Base-by-base conservation (phyloP, 345 rosid genomes). In the Corchorus olitorius region DNA sequence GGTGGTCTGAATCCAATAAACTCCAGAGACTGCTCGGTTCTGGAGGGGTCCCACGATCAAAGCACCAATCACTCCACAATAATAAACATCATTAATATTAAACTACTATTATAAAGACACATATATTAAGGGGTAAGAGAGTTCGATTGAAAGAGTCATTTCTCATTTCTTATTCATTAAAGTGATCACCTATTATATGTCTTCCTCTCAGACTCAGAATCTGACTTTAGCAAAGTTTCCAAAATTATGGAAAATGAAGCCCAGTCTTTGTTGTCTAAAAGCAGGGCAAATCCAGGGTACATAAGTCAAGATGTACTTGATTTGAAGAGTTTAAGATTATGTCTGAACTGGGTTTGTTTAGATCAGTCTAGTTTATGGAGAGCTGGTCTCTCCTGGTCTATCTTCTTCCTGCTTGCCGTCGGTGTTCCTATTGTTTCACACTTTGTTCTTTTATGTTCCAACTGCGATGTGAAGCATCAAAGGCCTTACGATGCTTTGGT, bases 401-500 rank as follows among this genome's bases (percentile, higher is more conserved):
- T 92, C 12, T 92, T 94, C 84, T 82, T 91, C 64, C 82, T 91
- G 58, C 86, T 94, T 1, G 85, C 89, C 35, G 58, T 91, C 7
- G 87, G 80, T n/a, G 84, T 76, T 11, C 98, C 98, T 19, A 60
- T 92, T 13, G 84, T 89, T 15, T 92, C 98, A 0, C 98, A 92
- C 87, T 89, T 91, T 74, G 62, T 83, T 35, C 85, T 92, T 37
- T 77, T 80, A 1, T 92, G 98, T 82, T 84, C 90, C 12, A 61
- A 81, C 56, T 94, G 97, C 74, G 98, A 92, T 71, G 72, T 55
- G 39, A 43, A 85, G 70, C 98, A 90, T 81, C 89, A 75, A 16
- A 78, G 97, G 22, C 98, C 98, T 0, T 94, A 92, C 78, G 97
- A 94, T 77, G 82, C 85, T 7, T 79, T 90, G 12, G 92, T 92